Conservation (phyloP, 169 alveolate genomes). For the Plasmodium sp. region DNA sequence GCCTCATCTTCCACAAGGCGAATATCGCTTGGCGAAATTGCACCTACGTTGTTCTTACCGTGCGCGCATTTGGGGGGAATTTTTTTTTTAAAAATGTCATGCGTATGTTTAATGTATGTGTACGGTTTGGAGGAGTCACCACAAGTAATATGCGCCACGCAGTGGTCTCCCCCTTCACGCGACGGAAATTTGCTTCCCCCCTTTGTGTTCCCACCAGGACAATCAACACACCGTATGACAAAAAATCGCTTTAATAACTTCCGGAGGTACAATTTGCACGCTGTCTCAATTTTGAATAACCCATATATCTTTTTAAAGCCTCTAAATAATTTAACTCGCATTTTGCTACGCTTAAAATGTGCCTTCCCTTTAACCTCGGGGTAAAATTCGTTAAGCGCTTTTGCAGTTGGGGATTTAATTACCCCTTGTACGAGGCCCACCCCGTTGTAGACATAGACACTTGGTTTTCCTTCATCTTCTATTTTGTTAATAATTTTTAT, state of each 20-base stretch:
- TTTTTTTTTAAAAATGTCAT: background rate
- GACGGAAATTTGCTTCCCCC: background rate
- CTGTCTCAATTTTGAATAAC: slow-evolving; percentile 18
- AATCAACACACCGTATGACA: background rate
- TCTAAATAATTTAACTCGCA: background rate
- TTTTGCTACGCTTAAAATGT: background rate
- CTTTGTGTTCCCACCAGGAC: background rate
- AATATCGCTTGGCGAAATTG: background rate
- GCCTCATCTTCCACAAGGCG: background rate
- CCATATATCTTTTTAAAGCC: slow-evolving; percentile 21
- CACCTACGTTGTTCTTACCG: background rate
- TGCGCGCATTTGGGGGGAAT: background rate
- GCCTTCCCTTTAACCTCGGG: background rate
- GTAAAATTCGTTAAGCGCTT: background rate
- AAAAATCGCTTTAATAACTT: slow-evolving; percentile 20
- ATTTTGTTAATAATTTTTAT: slow-evolving; percentile 9
- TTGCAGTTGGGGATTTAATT: background rate
- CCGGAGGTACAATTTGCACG: background rate
- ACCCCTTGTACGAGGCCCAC: background rate
- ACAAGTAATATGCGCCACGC: background rate
- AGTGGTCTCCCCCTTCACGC: background rate
- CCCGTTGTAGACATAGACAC: background rate
- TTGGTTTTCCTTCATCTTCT: background rate
- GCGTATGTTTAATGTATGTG: slow-evolving; percentile 8
- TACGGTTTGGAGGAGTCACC: background rate